Conservation (phyloP, 2,329 filamentous ascomycete genomes). For the Colletotrichum sansevieriae region DNA sequence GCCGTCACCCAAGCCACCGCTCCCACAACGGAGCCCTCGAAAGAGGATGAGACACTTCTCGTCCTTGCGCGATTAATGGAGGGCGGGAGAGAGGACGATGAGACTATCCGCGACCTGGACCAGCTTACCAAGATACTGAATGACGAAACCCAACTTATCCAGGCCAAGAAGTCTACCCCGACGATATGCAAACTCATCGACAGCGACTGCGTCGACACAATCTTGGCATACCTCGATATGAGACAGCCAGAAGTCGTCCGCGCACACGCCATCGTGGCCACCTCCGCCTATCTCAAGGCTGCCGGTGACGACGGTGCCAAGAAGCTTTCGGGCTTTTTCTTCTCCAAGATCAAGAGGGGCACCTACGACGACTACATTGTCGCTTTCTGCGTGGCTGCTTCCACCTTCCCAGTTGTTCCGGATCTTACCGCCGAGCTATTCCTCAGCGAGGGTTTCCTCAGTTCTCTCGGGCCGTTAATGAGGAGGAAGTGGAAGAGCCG, state of each 20-base stretch:
- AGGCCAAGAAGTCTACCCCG: constrained; percentile 55
- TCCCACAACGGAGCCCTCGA: constrained; percentile 47
- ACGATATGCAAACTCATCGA: constrained; percentile 76
- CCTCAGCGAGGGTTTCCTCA: constrained; percentile 87
- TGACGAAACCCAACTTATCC: constrained; percentile 60
- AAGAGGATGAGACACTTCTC: constrained; percentile 77
- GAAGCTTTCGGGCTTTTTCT: constrained; percentile 81
- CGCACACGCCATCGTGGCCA: constrained; percentile 84
- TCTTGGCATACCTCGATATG: constrained; percentile 89
- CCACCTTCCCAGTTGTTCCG: constrained; percentile 88
- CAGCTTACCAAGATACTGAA: constrained; percentile 71
- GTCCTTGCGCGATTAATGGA: constrained; percentile 92
- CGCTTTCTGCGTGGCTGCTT: constrained; percentile 92
- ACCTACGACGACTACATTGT: constrained; percentile 91
- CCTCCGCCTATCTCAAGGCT: constrained; percentile 85
- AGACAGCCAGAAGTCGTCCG: constrained; percentile 80
- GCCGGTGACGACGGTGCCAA: constrained; percentile 78
- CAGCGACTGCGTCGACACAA: constrained; percentile 82
- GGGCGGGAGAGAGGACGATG: constrained; percentile 85
- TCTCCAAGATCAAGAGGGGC: constrained; percentile 75
- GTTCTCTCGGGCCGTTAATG: constrained; percentile 81
- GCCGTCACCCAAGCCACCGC: constrained; percentile 50
- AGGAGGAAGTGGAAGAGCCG: constrained; percentile 85
- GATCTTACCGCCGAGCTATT: constrained; percentile 83
- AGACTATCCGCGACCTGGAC: constrained; percentile 72